A percentile compares a stretch with the other conserved stretches of the same genome.
phyloP scores from a whole-genome alignment of 1,284 basidiomycete genomes.

The Neotropicomus parvogracilis region DNA sequence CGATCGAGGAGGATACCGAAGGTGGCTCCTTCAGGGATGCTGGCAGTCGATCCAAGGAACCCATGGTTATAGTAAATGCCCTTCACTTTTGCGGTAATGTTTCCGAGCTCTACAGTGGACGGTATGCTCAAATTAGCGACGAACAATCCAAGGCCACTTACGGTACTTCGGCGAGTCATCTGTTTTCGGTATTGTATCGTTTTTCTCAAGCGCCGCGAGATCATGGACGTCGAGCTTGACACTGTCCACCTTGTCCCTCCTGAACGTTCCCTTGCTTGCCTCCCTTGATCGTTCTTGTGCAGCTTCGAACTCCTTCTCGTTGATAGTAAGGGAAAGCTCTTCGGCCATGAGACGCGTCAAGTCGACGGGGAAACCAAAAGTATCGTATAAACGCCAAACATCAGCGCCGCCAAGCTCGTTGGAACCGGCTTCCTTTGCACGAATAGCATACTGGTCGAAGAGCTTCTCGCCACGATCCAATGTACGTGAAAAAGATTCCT shows the following conservation, averaged over 20 bases:
- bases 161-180: constrained; percentile 91
- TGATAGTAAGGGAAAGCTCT: constrained; percentile 83
- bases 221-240: constrained; percentile 97
- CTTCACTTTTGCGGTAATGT: constrained; percentile 74
- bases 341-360: constrained; percentile 97
- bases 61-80: constrained; percentile 83
- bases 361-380: constrained; percentile 97
- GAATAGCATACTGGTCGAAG: constrained; percentile 86
- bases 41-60: constrained; percentile 69
- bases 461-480: constrained; percentile 96
- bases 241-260: constrained; percentile 65
- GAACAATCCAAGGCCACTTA: constrained; percentile 31
- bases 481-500: constrained; percentile 94
- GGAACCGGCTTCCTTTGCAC: constrained; percentile 61
- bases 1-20: constrained; percentile 91
- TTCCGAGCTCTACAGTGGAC: constrained; percentile 59
- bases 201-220: constrained; percentile 82
- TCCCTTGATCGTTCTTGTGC: constrained; percentile 89
- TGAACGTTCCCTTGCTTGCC: constrained; percentile 78
- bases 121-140: not conserved
- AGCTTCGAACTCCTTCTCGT: constrained; percentile 86
- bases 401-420: constrained; percentile 85
- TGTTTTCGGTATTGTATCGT: constrained; percentile 83
- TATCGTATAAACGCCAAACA: constrained; percentile 97
- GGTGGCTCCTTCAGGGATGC: constrained; percentile 58